Conservation (phyloP, 139 green algal species). For the Pseudopediastrum boryanum region DNA sequence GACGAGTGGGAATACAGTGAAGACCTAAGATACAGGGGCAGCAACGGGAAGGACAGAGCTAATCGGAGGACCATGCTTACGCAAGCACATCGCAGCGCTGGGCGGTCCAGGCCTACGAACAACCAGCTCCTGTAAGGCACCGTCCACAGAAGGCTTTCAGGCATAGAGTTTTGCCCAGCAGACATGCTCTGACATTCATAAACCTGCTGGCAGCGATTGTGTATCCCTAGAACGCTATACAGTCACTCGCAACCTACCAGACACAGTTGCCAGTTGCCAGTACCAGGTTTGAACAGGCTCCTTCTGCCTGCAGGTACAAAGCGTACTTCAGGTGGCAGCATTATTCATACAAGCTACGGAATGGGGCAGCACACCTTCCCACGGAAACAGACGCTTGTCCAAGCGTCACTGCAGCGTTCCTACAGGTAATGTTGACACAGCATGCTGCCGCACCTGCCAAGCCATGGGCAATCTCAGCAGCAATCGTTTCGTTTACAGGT, state of each 20-base stretch:
- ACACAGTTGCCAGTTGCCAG: background rate
- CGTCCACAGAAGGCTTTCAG: background rate
- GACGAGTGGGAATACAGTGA: too few species aligned
- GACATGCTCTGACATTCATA: too few species aligned
- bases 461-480: too few species aligned
- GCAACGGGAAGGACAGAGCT: slow-evolving; percentile 11
- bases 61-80: slow-evolving; percentile 2
- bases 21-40: too few species aligned
- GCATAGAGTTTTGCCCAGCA: background rate
- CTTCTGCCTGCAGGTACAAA: slow-evolving; percentile 75
- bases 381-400: slow-evolving; percentile 89
- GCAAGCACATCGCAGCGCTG: slow-evolving; percentile 20
- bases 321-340: slow-evolving; percentile 91
- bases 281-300: background rate
- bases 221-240: background rate
- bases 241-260: background rate
- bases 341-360: slow-evolving; percentile 66
- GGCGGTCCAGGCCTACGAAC: slow-evolving; percentile 83
- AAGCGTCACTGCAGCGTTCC: slow-evolving; percentile 91
- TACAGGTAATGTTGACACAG: slow-evolving; percentile 68
- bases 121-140: slow-evolving; percentile 89
- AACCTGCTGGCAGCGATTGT: background rate
- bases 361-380: slow-evolving; percentile 54
- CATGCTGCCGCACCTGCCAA: too few species aligned
- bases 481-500: slow-evolving; percentile 70